A percentile compares a stretch with the other conserved stretches of the same genome.
These are phyloP conservation scores for Lolium multiflorum DNA, from an alignment of 176 grass and related monocot genomes.

Conservation along the genomic window DNA sequence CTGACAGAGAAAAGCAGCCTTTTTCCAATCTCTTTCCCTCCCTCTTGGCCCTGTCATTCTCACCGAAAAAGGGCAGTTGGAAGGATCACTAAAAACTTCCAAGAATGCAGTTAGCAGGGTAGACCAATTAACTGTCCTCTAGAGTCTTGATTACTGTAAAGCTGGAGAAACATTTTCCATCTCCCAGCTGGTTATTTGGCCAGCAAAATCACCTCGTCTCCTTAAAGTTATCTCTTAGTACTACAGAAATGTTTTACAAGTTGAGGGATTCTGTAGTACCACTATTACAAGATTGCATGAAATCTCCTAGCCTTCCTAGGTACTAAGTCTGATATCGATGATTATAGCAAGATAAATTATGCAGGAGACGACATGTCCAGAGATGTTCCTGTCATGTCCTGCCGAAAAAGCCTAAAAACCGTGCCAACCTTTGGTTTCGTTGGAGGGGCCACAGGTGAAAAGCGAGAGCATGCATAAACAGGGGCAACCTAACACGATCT, in stretches of 20 bases:
- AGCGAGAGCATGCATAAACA: conserved; percentile 28
- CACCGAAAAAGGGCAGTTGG: conserved; percentile 35
- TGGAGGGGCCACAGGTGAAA: conserved; percentile 18
- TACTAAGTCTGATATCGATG: not conserved
- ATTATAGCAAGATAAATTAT: conserved; percentile 32
- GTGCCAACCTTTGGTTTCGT: conserved; percentile 38
- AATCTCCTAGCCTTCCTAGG: conserved; percentile 4
- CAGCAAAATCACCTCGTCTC: not conserved
- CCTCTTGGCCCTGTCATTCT: conserved; percentile 41
- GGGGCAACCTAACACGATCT: conserved; percentile 58
- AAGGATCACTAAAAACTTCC: conserved; percentile 4
- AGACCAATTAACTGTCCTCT: conserved; percentile 9
- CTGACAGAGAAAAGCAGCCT: conserved; percentile 35
- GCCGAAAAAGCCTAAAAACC: conserved; percentile 52
- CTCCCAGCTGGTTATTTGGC: not conserved
- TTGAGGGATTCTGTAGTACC: not conserved
- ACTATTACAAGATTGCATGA: not conserved
- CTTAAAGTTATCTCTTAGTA: not conserved
- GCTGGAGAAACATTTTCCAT: not conserved
- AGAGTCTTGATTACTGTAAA: not conserved
- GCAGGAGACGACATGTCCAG: conserved; percentile 39
- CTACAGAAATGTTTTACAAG: not conserved
- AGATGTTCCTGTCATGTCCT: conserved; percentile 50
- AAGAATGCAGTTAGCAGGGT: conserved; percentile 28
- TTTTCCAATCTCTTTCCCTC: conserved; percentile 1